These are phyloP conservation scores for Aspergillus caelatus DNA, from an alignment of 2,329 filamentous ascomycete genomes.

Conservation along the genomic window DNA sequence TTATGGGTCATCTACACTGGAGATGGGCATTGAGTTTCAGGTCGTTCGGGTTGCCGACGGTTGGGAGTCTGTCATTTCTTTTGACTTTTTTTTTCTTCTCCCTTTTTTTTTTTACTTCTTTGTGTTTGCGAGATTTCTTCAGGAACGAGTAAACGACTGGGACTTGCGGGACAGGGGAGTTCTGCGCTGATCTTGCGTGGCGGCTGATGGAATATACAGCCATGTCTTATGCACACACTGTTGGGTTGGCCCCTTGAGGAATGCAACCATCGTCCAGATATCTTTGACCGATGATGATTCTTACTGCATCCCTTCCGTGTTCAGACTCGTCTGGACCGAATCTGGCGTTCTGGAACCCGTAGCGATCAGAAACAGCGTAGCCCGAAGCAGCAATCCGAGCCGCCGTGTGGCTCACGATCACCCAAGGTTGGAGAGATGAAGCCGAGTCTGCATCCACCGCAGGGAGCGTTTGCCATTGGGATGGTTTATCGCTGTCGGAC, in stretches of 20 bases:
- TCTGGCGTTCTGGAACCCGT: background rate
- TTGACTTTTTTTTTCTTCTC: constrained; percentile 5
- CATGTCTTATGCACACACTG: constrained; percentile 12
- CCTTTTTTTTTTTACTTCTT: constrained; percentile 19
- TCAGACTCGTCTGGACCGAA: background rate
- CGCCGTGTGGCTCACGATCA: background rate
- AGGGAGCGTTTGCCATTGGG: background rate
- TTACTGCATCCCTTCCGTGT: background rate
- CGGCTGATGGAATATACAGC: constrained; percentile 20
- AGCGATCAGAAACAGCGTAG: background rate
- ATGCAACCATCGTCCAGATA: constrained; percentile 7
- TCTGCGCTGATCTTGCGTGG: constrained; percentile 22
- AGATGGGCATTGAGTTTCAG: constrained; percentile 8
- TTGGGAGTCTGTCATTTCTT: constrained; percentile 4
- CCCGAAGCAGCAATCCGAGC: background rate
- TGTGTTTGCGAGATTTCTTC: constrained; percentile 20
- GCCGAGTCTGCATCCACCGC: background rate
- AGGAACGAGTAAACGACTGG: constrained; percentile 36
- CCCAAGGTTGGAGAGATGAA: background rate
- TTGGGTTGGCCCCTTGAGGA: constrained; percentile 15
- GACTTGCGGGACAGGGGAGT: constrained; percentile 33
- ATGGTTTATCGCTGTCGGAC: background rate
- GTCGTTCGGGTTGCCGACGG: constrained; percentile 1
- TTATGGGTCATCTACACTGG: constrained; percentile 12
- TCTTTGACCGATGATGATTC: background rate